Percentiles rank a stretch among this genome's conserved stretches.
phyloP scores from a whole-genome alignment of 805 yeast genomes.

The Saturnispora diversa region DNA sequence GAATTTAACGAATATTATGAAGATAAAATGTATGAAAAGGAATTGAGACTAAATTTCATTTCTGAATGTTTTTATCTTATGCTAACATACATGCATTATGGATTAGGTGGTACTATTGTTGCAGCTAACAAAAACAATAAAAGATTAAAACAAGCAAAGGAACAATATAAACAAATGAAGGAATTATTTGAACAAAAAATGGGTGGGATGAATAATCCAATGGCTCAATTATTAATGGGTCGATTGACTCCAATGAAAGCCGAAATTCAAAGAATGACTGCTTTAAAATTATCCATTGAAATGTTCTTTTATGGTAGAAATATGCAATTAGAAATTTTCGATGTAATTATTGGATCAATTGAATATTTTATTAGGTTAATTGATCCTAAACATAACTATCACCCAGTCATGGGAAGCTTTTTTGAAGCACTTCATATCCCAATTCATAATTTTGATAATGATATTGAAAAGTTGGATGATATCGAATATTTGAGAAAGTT shows the following conservation, averaged over 20 bases:
- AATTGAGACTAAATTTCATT: conserved; percentile 56
- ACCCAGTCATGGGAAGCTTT: conserved; percentile 29
- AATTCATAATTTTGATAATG: conserved; percentile 48
- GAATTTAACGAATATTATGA: conserved; percentile 57
- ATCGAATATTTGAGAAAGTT: conserved; percentile 58
- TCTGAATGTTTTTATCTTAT: conserved; percentile 82
- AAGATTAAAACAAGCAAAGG: conserved; percentile 40
- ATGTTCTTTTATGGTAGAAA: conserved; percentile 52
- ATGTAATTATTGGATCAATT: conserved; percentile 68
- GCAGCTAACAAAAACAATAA: conserved; percentile 47
- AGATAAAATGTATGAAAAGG: conserved; percentile 28
- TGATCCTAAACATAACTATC: conserved; percentile 65
- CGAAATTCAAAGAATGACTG: conserved; percentile 31
- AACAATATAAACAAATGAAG: conserved; percentile 47
- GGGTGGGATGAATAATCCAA: conserved; percentile 20
- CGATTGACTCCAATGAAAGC: conserved; percentile 29
- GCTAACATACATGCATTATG: conserved; percentile 75
- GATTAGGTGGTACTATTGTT: conserved; percentile 70
- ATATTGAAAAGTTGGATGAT: conserved; percentile 64
- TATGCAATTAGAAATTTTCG: conserved; percentile 61
- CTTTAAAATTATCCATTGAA: conserved; percentile 49
- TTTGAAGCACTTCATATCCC: conserved; percentile 39
- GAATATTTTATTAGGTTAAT: conserved; percentile 62
- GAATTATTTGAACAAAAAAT: conserved; percentile 25
- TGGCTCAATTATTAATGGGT: conserved; percentile 24